A percentile compares a stretch with the other conserved stretches of the same genome.
Evolutionary conservation across 2,329 filamentous ascomycete genomes (phyloP).

Genomic region (Diaporthe aspalathi): DNA sequence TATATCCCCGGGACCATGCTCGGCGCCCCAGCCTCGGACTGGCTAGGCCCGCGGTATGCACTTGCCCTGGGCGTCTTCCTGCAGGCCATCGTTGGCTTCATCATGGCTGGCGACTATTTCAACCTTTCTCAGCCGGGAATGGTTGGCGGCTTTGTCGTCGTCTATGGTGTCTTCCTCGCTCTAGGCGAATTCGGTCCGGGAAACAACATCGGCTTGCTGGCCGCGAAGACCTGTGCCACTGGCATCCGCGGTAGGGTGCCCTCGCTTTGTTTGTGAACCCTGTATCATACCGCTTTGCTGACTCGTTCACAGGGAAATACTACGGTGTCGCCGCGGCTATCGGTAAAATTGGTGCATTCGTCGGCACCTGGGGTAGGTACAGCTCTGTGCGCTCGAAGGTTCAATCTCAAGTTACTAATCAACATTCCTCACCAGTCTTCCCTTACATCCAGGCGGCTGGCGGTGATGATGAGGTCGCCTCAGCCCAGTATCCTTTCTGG

Average conservation of each 20-base stretch:
- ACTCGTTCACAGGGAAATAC: constrained; percentile 59
- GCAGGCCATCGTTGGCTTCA: constrained; percentile 85
- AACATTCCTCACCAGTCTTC: constrained; percentile 62
- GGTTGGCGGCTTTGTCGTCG: constrained; percentile 80
- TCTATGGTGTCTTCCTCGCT: constrained; percentile 82
- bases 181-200: constrained; percentile 87
- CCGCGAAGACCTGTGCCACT: constrained; percentile 88
- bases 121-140: constrained; percentile 74
- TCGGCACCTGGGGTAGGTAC: constrained; percentile 74
- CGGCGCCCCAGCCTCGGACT: constrained; percentile 82
- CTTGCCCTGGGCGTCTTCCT: constrained; percentile 76
- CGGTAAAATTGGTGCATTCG: constrained; percentile 85
- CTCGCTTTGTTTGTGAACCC: background rate
- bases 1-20: constrained; percentile 85
- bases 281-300: background rate
- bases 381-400: background rate
- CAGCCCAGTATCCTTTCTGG: constrained; percentile 89
- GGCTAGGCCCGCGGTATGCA: constrained; percentile 80
- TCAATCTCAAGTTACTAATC: background rate
- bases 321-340: constrained; percentile 78
- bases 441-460: constrained; percentile 76
- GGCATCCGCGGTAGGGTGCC: constrained; percentile 74
- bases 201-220: constrained; percentile 90
- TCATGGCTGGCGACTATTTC: constrained; percentile 85
- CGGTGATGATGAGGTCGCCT: constrained; percentile 61